A percentile compares a stretch with the other conserved stretches of the same genome.
phyloP scores from a whole-genome alignment of 2,329 filamentous ascomycete species.

The Colletotrichum ledebouriae region DNA sequence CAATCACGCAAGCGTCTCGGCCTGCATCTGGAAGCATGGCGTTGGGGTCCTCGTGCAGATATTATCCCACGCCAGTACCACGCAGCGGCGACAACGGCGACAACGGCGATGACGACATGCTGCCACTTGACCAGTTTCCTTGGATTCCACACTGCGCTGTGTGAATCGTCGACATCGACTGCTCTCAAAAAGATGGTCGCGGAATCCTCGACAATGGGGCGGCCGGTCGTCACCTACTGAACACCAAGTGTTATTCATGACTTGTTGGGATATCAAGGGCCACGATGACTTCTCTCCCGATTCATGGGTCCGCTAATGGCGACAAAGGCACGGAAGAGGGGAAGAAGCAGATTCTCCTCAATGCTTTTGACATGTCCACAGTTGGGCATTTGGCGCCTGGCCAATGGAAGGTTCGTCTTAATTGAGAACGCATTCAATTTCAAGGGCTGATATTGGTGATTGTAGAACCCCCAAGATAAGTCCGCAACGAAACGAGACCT shows the following conservation, averaged over 20 bases:
- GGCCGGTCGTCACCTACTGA: neutral
- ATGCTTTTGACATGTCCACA: slow-evolving; percentile 72
- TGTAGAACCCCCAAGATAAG: slow-evolving; percentile 70
- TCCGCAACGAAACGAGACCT: slow-evolving; percentile 72
- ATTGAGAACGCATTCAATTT: no score
- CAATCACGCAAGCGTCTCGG: slow-evolving; percentile 39
- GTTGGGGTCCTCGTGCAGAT: slow-evolving; percentile 29
- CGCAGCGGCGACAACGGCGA: slow-evolving; percentile 28
- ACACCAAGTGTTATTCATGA: neutral
- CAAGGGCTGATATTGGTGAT: slow-evolving; percentile 25
- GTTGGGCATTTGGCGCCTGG: slow-evolving; percentile 75
- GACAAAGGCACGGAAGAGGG: slow-evolving; percentile 8
- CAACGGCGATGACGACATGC: slow-evolving; percentile 39
- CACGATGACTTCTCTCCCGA: slow-evolving; percentile 31
- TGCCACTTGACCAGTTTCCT: neutral
- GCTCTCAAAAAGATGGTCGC: slow-evolving; percentile 1
- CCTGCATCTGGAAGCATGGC: slow-evolving; percentile 25
- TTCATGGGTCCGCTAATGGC: slow-evolving; percentile 17
- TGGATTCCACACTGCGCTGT: slow-evolving; percentile 12
- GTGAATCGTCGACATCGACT: neutral
- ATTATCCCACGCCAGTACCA: slow-evolving; percentile 37
- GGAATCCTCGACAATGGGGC: neutral
- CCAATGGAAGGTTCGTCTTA: slow-evolving; percentile 72
- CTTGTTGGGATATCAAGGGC: no score
- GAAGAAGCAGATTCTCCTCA: slow-evolving; percentile 63